These are phyloP conservation scores for Cystobasidium ongulense DNA, from an alignment of 768 basidiomycete species.

Conservation along the genomic window DNA sequence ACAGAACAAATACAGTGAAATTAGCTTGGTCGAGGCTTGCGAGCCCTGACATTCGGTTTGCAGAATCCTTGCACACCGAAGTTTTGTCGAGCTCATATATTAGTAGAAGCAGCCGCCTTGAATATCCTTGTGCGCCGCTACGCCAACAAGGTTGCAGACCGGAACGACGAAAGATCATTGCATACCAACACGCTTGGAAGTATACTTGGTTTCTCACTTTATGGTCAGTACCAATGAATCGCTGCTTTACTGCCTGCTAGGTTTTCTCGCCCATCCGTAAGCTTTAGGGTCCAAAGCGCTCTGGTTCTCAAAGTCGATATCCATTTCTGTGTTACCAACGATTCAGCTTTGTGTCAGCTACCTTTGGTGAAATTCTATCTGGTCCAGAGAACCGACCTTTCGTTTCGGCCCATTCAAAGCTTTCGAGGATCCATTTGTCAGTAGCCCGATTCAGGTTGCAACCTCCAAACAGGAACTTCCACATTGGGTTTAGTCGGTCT, in stretches of 20 bases:
- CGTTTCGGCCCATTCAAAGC: constrained; percentile 13
- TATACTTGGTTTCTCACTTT: too few relatives aligned
- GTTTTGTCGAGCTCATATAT: too few relatives aligned
- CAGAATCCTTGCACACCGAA: too few relatives aligned
- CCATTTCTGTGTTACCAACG: background rate
- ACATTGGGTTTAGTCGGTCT: constrained; percentile 9
- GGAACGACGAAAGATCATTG: too few relatives aligned
- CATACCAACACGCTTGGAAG: too few relatives aligned
- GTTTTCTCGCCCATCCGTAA: constrained; percentile 27
- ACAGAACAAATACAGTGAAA: too few relatives aligned
- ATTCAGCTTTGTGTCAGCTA: background rate
- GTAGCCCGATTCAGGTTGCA: constrained; percentile 25
- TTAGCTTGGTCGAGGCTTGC: too few relatives aligned
- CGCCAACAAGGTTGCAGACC: too few relatives aligned
- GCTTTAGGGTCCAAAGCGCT: constrained; percentile 7
- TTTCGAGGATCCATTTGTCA: constrained; percentile 27
- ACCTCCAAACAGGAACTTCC: constrained; percentile 16
- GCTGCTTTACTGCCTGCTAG: background rate
- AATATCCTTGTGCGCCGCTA: too few relatives aligned
- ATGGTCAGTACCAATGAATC: too few relatives aligned
- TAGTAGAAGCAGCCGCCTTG: too few relatives aligned
- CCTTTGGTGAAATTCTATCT: background rate
- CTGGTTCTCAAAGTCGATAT: constrained; percentile 4
- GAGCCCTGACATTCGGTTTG: too few relatives aligned
- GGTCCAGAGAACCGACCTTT: constrained; percentile 4